Base-by-base conservation (phyloP, 176 grass and related monocot genomes). In the Raddia distichophylla region DNA sequence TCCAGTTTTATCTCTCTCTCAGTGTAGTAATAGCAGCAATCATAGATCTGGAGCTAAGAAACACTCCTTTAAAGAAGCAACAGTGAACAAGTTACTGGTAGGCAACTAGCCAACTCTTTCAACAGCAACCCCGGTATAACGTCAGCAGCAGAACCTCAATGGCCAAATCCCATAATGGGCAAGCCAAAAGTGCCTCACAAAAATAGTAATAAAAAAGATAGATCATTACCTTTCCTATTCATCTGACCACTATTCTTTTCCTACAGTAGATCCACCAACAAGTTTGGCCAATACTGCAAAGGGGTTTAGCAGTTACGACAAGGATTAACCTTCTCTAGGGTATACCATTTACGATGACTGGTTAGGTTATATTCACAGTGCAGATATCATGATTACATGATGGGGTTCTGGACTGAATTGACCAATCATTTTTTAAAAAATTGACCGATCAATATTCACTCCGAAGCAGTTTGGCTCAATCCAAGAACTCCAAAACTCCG, bases 361-460 rank as follows among this genome's bases (percentile, higher is more conserved):
- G 37, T 59, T 75, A 58, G 34, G 61, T 64, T 65, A 37, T 37
- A 32, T 64, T 75, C 8, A 74, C 52, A 75, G 32, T 59, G 35
- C 72, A 75, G 35, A 74, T 57, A 57, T 57, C 53, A 75, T 75
- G 35, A 16, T 58, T 43, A 19, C 15, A 43, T 14, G 53, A 27
- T 20, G 73, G 40, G 11, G 13, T 37, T 64, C 62, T 64, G 33
- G 62, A 64, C 62, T 37, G 12, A 64, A 32, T 65, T 40, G 62
- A 8, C 33, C 62, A 35, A 8, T 40, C 37, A 40, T 40, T 40
- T 40, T 40, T 40, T 1, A 3, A 3, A 5, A 40, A 64, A 32
- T 65, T 40, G 62, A 8, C 13, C 62, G 15, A 8, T 37, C 33
- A 65, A 65, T 40, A 40, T 17, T 40, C 13, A 65, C 33, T 65